Percentiles rank a stretch among this genome's conserved stretches.
Conservation (phyloP, 106 monocot species). For the Dioscorea dumetorum region DNA sequence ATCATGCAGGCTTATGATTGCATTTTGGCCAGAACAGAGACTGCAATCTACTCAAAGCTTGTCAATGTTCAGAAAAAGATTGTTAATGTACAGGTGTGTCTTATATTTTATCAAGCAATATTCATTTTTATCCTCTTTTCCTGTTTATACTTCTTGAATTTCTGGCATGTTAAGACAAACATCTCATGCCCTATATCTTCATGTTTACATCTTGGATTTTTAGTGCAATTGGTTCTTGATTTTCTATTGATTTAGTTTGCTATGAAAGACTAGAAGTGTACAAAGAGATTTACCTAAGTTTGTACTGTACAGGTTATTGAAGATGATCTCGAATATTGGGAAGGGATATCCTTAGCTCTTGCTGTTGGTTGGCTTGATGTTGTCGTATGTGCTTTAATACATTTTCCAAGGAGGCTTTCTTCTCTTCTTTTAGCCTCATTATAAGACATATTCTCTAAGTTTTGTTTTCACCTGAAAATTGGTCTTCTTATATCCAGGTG, state of each 20-base stretch:
- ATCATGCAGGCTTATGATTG: constrained; percentile 67
- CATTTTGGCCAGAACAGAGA: constrained; percentile 40
- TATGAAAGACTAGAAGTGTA: neutral
- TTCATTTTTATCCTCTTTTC: too few species aligned
- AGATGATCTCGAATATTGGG: constrained; percentile 92
- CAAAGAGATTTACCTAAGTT: neutral
- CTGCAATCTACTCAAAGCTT: constrained; percentile 53
- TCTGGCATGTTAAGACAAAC: neutral
- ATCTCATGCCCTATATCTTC: too few species aligned
- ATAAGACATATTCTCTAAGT: too few species aligned
- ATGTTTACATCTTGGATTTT: neutral
- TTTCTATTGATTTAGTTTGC: neutral
- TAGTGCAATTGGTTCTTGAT: too few species aligned
- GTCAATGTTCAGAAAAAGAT: constrained; percentile 62
- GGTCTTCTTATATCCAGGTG: constrained; percentile 45
- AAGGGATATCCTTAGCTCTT: constrained; percentile 71
- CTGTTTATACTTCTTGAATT: neutral
- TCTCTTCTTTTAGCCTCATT: too few species aligned
- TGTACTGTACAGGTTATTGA: constrained; percentile 53
- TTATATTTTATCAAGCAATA: neutral
- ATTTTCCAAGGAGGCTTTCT: neutral
- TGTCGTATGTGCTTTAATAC: constrained; percentile 43
- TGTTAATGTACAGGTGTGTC: constrained; percentile 59
- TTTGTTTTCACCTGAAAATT: too few species aligned
- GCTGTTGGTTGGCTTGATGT: constrained; percentile 95